phyloP scores from a whole-genome alignment of 2,329 filamentous ascomycete species.

The Dactylellina sp. region DNA sequence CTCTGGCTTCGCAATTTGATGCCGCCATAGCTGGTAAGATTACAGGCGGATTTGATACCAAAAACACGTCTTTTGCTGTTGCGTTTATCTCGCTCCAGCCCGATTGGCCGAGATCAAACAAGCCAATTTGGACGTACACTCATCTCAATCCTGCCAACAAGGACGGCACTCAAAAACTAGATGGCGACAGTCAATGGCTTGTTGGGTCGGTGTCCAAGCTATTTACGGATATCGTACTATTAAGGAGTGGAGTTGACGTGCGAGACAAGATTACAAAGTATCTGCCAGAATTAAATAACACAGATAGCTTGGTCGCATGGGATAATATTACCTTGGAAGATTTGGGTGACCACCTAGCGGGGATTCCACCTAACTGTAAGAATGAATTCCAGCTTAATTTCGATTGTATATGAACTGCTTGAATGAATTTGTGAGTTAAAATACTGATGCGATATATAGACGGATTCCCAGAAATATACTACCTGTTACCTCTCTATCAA shows the following conservation, averaged over 20 bases:
- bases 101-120: conserved; percentile 57
- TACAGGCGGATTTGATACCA: conserved; percentile 62
- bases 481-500: conserved; percentile 61
- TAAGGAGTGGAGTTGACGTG: conserved; percentile 63
- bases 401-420: no score
- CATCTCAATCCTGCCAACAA: conserved; percentile 63
- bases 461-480: conserved; percentile 28
- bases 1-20: conserved; percentile 61
- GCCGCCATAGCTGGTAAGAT: conserved; percentile 62
- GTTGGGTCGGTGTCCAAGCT: conserved; percentile 65
- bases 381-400: no score
- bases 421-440: no score
- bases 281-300: conserved; percentile 62
- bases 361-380: conserved; percentile 64
- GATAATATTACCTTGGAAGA: conserved; percentile 63
- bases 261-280: conserved; percentile 63
- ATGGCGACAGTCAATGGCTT: conserved; percentile 64
- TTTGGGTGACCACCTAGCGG: conserved; percentile 64
- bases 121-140: conserved; percentile 65
- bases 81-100: conserved; percentile 61
- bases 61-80: conserved; percentile 62
- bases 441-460: no score
- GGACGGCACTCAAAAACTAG: conserved; percentile 62
- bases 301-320: conserved; percentile 62
- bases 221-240: conserved; percentile 63